Base-by-base conservation (phyloP, 2,329 filamentous ascomycete genomes). In the Fusarium sp. region DNA sequence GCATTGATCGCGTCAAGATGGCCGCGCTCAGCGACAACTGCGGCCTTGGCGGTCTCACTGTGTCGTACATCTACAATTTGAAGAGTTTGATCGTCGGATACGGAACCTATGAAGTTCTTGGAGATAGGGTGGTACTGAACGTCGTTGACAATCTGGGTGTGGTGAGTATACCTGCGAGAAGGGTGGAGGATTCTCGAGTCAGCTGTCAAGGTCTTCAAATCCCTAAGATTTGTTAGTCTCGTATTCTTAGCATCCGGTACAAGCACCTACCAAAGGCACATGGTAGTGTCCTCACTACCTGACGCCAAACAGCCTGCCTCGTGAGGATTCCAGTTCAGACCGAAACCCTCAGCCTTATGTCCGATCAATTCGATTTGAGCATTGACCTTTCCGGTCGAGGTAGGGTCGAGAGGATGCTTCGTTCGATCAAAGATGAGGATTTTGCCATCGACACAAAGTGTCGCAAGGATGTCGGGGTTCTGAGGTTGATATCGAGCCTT, bases 401-500 rank as follows among this genome's bases (percentile, higher is more conserved):
- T 88, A 10, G 95, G 94, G 68, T 91, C 84, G 59, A 91, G 89
- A 51, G 91, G 91, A 79, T 98, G 95, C 86, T 98, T 98, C 56
- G 95, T 97, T 72, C 95, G 91, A 83, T 99, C 96, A 83, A 97
- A 99, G 73, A 99, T 90, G 79, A 98, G 90, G 44, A 98, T 92
- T 72, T 90, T 91, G 68, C 93, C 92, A 79, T 98, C 93, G 10
- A 93, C 89, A 70, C 93, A 94, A 82, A 98, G 91, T 0, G 96
- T 98, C 5, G 96, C 96, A 75, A 99, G 97, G 62, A 99, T 90
- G 76, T 99, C 94, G 8, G 95, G 94, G 77, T 99, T 99, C 80
- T 98, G 95, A 15, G 96, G 96, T 81, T 98, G 94, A 79, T 98
- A 98, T 73, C 96, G 91, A 18, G 96, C 97, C 84, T 98, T 99